Base-by-base conservation (phyloP, 352 stramenopile genomes). In the Globisporangium viniferum region DNA sequence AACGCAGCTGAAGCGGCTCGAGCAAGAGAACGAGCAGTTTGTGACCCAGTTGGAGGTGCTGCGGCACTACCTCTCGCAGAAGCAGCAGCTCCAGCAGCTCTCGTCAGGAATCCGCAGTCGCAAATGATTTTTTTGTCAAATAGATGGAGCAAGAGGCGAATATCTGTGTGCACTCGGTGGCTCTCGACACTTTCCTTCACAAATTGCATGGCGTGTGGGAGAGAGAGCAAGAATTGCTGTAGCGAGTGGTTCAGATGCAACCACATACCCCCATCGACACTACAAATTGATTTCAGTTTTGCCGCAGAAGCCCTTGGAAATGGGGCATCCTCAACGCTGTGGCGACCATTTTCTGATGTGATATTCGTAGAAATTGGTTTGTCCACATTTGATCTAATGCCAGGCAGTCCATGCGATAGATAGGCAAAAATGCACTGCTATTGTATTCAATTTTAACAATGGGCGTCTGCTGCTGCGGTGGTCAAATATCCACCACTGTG, bases 21-120 rank as follows among this genome's bases (percentile, higher is more conserved):
- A 70, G 15, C 51, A 74, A 14, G 84, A 92, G 57, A 90, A 81
- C 53, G 70, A 67, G 31, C 57, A 73, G 31, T 68, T 91, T 41
- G 53, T 48, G 3, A 31, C 78, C 31, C 77, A 84, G 22, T 48
- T 75, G 4, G 74, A 87, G 35, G 64, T 86, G n/a, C 51, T 84
- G 35, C 67, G 75, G 31, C 67, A 80, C 44, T 75, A 84, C 10
- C 65, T 78, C 29, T 77, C 67, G 62, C 70, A 74, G 56, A 73
- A 77, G 39, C 73, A 77, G 44, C 67, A 35, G 12, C 44, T 70
- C 7, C 18, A 51, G 44, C 44, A 51, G 7, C 44, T 24, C 18
- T 51, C 18, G 18, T 15, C 56, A 18, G 33, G n/a, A 33, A 5
- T 49, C 44, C 57, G 35, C 10, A 72, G 20, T 29, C n/a, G 56